phyloP scores from a whole-genome alignment of 75 land plant species.

The Picea glauca region DNA sequence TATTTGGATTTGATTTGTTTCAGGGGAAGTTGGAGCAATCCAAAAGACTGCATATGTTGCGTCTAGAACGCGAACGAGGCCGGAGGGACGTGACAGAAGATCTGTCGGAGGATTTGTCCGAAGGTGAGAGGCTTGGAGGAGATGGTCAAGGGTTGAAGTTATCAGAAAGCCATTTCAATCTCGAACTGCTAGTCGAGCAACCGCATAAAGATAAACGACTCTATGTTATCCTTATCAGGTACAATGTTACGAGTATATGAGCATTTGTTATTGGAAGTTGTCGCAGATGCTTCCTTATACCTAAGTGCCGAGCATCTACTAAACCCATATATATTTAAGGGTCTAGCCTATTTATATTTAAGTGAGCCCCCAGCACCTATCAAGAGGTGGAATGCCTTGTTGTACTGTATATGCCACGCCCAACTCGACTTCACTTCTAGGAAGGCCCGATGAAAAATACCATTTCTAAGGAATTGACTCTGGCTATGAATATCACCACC shows the following conservation, averaged over 20 bases:
- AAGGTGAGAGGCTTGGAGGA: slow-evolving; percentile 49
- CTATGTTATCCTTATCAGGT: slow-evolving; percentile 89
- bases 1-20: not conserved
- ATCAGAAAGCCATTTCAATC: slow-evolving; percentile 34
- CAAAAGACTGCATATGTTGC: slow-evolving; percentile 42
- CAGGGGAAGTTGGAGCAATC: slow-evolving; percentile 64
- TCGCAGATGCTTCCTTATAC: too few species aligned
- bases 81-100: slow-evolving; percentile 75
- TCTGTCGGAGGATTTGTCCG: slow-evolving; percentile 72
- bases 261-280: too few species aligned
- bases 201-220: slow-evolving; percentile 24
- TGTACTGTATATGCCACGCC: too few species aligned
- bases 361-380: too few species aligned
- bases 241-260: not conserved
- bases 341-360: too few species aligned
- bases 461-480: too few species aligned
- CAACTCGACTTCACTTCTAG: too few species aligned
- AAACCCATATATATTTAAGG: too few species aligned
- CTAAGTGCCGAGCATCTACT: too few species aligned
- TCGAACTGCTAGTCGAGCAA: slow-evolving; percentile 29
- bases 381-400: too few species aligned
- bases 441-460: too few species aligned
- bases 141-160: slow-evolving; percentile 13
- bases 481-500: too few species aligned
- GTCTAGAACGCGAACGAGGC: slow-evolving; percentile 66